Conservation (phyloP, 768 basidiomycete species). For the Trichaptum fuscoviolaceum region DNA sequence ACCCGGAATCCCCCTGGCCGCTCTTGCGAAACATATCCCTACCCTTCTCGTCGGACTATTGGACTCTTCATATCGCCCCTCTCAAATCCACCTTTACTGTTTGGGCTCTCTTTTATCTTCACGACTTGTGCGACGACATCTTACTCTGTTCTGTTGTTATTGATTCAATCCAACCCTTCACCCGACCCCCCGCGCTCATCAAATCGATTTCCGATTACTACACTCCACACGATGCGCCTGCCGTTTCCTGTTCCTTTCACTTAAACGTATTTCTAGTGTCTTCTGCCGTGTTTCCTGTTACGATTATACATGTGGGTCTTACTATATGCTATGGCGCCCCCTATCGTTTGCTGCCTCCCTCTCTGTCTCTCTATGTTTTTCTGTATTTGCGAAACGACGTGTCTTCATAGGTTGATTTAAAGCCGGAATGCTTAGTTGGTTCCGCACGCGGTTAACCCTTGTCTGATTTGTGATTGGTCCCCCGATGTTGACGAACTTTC, state of each 20-base stretch:
- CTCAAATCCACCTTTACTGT: background rate
- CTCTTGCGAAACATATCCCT: background rate
- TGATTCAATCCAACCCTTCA: background rate
- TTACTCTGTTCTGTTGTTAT: background rate
- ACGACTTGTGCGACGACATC: background rate
- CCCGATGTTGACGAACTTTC: background rate
- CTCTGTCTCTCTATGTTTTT: background rate
- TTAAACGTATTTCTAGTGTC: slow-evolving; percentile 24
- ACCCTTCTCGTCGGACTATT: slow-evolving; percentile 2
- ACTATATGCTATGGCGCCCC: background rate
- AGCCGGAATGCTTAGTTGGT: background rate
- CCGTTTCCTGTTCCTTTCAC: slow-evolving; percentile 9
- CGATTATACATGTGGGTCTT: background rate
- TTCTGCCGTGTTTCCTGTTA: slow-evolving; percentile 19
- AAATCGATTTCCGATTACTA: background rate
- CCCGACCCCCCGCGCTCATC: background rate
- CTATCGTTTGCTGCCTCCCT: background rate
- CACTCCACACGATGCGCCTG: slow-evolving; percentile 35
- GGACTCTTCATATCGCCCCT: background rate
- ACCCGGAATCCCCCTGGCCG: too few relatives aligned
- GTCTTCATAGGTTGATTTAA: slow-evolving; percentile 6
- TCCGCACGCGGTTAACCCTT: slow-evolving; percentile 1
- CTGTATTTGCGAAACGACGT: slow-evolving; percentile 5
- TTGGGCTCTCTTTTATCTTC: background rate
- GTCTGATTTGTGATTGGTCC: background rate